Evolutionary conservation across 78 protist genomes (phyloP), one percentile per base, ranked within the genome.

Genomic region (Bigelowiella natans): DNA sequence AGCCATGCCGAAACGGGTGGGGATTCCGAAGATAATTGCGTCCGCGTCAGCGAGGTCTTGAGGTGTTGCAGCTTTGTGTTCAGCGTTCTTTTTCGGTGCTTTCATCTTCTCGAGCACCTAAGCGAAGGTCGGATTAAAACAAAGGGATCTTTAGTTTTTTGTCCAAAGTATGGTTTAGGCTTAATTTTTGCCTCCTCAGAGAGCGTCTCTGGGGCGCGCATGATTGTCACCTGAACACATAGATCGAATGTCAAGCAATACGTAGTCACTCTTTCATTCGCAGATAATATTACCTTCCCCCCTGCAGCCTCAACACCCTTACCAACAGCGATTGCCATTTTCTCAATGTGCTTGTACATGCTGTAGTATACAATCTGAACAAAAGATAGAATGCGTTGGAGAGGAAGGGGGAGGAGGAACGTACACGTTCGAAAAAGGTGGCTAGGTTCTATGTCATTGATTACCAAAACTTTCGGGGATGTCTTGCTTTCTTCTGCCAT

Each of bases 11-110:
- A 37, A 85, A 11, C 87, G 87, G 11, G 87, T 85, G 36, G 87
- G 87, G 11, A 85, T 85, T 85, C 87, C 87, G 38, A 85, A 85
- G 51, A 85, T 85, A 11, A 85, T 37, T 28, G 51, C 87, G 38
- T 85, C 87, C 7, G 36, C 36, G 11, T 7, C 87, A 34, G 38
- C 36, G 36, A 85, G 38, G 18, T 85, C 87, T 7, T 85, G 38
- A 29, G 38, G 36, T 28, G 36, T 85, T 7, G 87, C 87, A 51
- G 18, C 73, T 18, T 51, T 51, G 18, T 51, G 73, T 7, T 51
- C 73, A 7, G 7, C 73, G 73, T 51, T 51, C 73, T 51, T 51
- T 26, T 7, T 7, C 34, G 73, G 34, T 26, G 73, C 73, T 26
- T 51, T 7, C 73, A 51, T 51, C 18, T 51, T 51, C 73, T 51